Evolutionary conservation across 768 basidiomycete genomes (phyloP).

Genomic region (Suillus lakei): DNA sequence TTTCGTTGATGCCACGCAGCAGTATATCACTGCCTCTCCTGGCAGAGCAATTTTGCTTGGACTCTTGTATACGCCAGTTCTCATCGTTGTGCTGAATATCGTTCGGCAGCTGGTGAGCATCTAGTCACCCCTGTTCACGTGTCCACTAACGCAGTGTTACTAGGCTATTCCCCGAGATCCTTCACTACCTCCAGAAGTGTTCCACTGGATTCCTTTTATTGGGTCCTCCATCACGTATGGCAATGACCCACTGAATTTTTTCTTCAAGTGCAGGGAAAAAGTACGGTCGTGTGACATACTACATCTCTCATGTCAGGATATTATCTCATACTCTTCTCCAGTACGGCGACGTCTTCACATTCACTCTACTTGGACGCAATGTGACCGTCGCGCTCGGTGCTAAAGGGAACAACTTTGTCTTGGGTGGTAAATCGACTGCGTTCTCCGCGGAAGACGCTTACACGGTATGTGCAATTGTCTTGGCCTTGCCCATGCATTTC

Average conservation of each 20-base stretch:
- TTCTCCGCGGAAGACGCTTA: slow-evolving; percentile 98
- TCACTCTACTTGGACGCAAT: slow-evolving; percentile 85
- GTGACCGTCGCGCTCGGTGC: slow-evolving; percentile 91
- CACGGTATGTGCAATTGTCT: slow-evolving; percentile 55
- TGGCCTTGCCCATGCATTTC: background rate
- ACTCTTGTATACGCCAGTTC: slow-evolving; percentile 68
- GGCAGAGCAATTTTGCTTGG: slow-evolving; percentile 39
- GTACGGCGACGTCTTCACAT: slow-evolving; percentile 98
- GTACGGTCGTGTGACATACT: slow-evolving; percentile 40
- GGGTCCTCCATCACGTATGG: slow-evolving; percentile 92
- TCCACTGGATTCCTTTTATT: slow-evolving; percentile 89
- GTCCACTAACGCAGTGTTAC: slow-evolving; percentile 7
- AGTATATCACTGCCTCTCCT: slow-evolving; percentile 27
- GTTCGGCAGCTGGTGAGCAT: slow-evolving; percentile 75
- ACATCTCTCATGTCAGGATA: background rate
- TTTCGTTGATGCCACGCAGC: slow-evolving; percentile 19
- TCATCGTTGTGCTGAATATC: slow-evolving; percentile 74
- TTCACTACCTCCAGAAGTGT: slow-evolving; percentile 86
- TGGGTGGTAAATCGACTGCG: slow-evolving; percentile 91
- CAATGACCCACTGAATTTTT: slow-evolving; percentile 90
- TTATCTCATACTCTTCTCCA: slow-evolving; percentile 34
- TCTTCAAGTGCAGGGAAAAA: slow-evolving; percentile 79
- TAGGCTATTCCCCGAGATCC: slow-evolving; percentile 72
- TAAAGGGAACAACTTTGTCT: slow-evolving; percentile 91
- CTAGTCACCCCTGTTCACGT: background rate